Base-by-base conservation (phyloP, 169 alveolate genomes). In the Fabrea salina region DNA sequence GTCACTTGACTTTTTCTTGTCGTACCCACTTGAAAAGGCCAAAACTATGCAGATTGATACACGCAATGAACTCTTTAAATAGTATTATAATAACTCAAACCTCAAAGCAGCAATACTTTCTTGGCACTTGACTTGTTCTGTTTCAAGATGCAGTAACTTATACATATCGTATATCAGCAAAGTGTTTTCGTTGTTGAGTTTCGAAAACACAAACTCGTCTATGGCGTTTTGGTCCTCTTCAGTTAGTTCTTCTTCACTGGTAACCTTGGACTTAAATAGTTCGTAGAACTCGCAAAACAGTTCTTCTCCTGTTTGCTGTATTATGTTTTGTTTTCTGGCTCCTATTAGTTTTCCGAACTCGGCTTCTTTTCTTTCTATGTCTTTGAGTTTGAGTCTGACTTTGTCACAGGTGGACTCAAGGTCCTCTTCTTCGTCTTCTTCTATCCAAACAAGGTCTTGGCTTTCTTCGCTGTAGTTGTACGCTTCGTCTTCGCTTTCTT, bases 121-220 rank as follows among this genome's bases (percentile, higher is more conserved):
- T 47, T 30, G 22, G 25, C 11, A 68, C 32, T 43, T 68, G 7
- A 11, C 41, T 19, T 50, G 2, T 30, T 72, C 67, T 4, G n/a
- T 32, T 51, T 72, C 80, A 19, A 72, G 35, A 72, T 72, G 68
- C 1, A 72, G 30, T 7, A 72, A 8, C 51, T 32, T 72, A 19
- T 30, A 72, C 80, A 72, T 72, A 11, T 11, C 22, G 50, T 32
- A 50, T 27, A 72, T 72, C 13, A 33, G 53, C 19, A 33, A 49
- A 3, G n/a, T 47, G 19, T 72, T 50, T 16, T 27, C 58, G 51
- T 13, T 32, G 3, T 25, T 8, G 11, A 72, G 7, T 35, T 72
- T 72, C 3, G 11, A 8, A 40, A 19, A 32, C 11, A 72, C 71
- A 35, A 72, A 72, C n/a, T 51, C 4, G 1, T 51, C 51, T 2